Evolutionary conservation across 495 filamentous ascomycete species (phyloP), one percentile per base, ranked within the genome.

Genomic region (Sordaria brevicollis): DNA sequence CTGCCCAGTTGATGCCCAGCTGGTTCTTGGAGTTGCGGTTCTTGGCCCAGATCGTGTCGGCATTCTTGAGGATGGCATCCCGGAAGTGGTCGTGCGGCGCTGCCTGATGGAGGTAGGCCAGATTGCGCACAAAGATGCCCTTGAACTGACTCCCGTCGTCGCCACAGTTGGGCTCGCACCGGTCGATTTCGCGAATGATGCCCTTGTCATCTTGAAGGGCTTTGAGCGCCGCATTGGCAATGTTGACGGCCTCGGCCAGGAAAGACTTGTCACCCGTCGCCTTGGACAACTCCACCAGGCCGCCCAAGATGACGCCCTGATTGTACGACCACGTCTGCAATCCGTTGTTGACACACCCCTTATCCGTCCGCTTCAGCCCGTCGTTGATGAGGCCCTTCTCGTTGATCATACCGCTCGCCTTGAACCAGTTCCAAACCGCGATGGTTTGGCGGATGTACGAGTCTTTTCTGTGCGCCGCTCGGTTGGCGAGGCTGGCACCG

Each of bases 261-360:
- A 86, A 84, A n/a, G 82, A 79, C 13, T 70, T 15, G 73, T 91
- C 83, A 0, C 83, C 81, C 2, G 83, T 82, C 1, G 87, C 89
- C 69, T 77, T 80, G 76, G 83, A 78, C 66, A 93, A 81, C 78
- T 93, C 91, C 57, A 90, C 87, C 1, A 93, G 83, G 0, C 84
- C 92, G 15, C 91, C 91, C 13, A 93, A 83, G 38, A 93, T 82
- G 34, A 93, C 90, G 39, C 91, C 91, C 79, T 94, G 91, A 80
- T 93, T 94, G 81, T 94, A 94, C 0, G 89, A 87, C 86, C 87
- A 93, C 65, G 88, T 85, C 8, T 83, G 83, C 37, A 79, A 77
- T 35, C 84, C 83, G 76, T 93, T 92, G 78, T 90, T 91, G 70
- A 85, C 81, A 81, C 90, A 93, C 38, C 78, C 82, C 3, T 76